Evolutionary conservation across 2,329 filamentous ascomycete genomes (phyloP).

Genomic region (Pestalotiopsis sp.): DNA sequence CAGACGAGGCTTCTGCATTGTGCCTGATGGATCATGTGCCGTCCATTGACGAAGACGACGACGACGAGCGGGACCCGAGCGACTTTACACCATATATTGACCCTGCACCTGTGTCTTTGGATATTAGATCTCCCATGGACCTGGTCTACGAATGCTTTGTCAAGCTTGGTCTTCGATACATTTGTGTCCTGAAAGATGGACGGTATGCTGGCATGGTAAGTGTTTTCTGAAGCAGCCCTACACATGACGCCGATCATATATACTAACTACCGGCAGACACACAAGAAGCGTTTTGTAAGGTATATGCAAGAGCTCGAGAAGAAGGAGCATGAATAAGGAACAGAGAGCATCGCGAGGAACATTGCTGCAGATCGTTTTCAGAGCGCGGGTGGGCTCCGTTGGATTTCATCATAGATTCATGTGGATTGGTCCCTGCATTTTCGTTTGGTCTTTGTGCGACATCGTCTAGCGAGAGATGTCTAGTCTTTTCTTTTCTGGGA

Average conservation of each 20-base stretch:
- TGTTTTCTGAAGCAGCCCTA: constrained; percentile 14
- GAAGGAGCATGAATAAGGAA: constrained; percentile 15
- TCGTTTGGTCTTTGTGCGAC: not conserved
- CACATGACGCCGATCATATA: not conserved
- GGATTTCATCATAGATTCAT: no score
- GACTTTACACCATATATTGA: constrained; percentile 94
- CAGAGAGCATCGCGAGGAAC: not conserved
- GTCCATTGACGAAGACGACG: constrained; percentile 63
- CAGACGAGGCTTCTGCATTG: constrained; percentile 70
- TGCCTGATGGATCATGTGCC: constrained; percentile 80
- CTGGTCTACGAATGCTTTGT: constrained; percentile 96
- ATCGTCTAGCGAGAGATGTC: not conserved
- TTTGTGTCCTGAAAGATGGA: constrained; percentile 85
- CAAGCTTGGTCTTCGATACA: constrained; percentile 88
- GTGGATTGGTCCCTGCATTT: no score
- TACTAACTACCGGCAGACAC: constrained; percentile 55
- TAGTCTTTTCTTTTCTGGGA: not conserved
- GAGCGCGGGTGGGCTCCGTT: not conserved
- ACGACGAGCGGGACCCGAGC: constrained; percentile 61
- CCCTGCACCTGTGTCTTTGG: constrained; percentile 83
- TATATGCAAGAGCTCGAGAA: constrained; percentile 86
- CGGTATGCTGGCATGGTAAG: constrained; percentile 85
- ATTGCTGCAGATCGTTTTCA: not conserved
- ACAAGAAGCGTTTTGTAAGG: constrained; percentile 96
- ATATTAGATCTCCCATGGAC: constrained; percentile 89